Evolutionary conservation across 2,329 filamentous ascomycete species (phyloP), one percentile per base, ranked within the genome.

Genomic region (Talaromyces sp.): DNA sequence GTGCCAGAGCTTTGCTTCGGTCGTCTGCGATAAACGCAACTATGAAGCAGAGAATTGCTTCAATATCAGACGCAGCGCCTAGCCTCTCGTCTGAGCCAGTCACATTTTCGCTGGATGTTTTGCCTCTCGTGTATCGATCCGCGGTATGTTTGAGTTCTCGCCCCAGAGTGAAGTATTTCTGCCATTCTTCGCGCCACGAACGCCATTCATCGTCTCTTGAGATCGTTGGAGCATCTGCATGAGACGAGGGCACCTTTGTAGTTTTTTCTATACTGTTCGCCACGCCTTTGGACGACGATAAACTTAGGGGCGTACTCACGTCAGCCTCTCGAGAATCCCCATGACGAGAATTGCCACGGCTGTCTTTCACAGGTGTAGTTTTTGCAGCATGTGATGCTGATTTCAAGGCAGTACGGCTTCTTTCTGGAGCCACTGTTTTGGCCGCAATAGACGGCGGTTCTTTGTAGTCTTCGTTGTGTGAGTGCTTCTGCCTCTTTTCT

Each of bases 21-120:
- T 79, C 75, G 54, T 78, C 75, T 17, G 74, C 73, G 51, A 76
- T 73, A 62, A 79, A 79, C 11, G 78, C 77, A 32, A 81, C 71
- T 57, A 80, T 77, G 63, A 80, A 81, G 61, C 77, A 78, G 46
- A 81, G 69, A 49, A 81, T 70, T 11, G 77, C 75, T 64, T 81
- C 79, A 32, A 80, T 72, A 17, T 71, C 75, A 53, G 74, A 73
- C 14, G 71, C 71, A 17, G 72, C 74, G 29, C 74, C 73, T 32
- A 75, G 66, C 60, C 76, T 78, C 55, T 73, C 72, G 55, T 73
- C 73, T 21, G 61, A 59, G 26, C 54, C 64, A 26, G 72, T 69
- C n/a, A 65, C 64, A 11, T 70, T 58, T 32, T 29, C 58, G 41
- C 35, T 55, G 17, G 58, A 54, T 31, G 60, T 70, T 64, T 69